Percentiles rank a stretch among this genome's conserved stretches.
Conservation (phyloP, 2,329 filamentous ascomycete genomes). For the Calonectria hawksworthii region DNA sequence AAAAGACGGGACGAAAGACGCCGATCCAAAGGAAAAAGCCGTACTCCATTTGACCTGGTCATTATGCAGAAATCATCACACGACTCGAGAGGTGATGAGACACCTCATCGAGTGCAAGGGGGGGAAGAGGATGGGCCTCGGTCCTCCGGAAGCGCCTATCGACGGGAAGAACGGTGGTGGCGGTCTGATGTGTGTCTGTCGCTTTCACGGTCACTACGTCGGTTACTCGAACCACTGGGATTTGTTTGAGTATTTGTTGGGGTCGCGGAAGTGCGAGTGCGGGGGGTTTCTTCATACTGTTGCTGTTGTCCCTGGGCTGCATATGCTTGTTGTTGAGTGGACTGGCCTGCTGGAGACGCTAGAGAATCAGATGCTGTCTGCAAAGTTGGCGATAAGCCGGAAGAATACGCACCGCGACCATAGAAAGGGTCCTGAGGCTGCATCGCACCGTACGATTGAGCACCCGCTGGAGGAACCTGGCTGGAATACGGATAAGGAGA, state of each 20-base stretch:
- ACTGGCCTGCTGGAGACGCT: conserved; percentile 66
- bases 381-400: conserved; percentile 37
- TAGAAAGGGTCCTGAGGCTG: conserved; percentile 68
- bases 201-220: conserved; percentile 59
- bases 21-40: conserved; percentile 46
- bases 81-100: conserved; percentile 42
- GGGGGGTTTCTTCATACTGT: conserved; percentile 66
- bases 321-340: conserved; percentile 55
- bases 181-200: conserved; percentile 57
- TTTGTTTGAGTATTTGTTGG: conserved; percentile 57
- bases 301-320: conserved; percentile 55
- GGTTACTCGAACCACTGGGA: conserved; percentile 53
- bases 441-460: conserved; percentile 53
- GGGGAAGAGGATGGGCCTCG: conserved; percentile 33
- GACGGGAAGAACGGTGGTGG: conserved; percentile 56
- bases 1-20: conserved; percentile 43
- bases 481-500: conserved; percentile 51
- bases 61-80: conserved; percentile 50
- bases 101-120: conserved; percentile 39
- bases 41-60: conserved; percentile 45
- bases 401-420: conserved; percentile 72
- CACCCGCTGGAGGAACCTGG: conserved; percentile 52
- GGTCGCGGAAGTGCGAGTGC: conserved; percentile 53
- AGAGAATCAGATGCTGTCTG: conserved; percentile 52
- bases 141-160: conserved; percentile 46